These are phyloP conservation scores for Podospora didyma DNA, from an alignment of 495 filamentous ascomycete genomes.

Conservation along the genomic window DNA sequence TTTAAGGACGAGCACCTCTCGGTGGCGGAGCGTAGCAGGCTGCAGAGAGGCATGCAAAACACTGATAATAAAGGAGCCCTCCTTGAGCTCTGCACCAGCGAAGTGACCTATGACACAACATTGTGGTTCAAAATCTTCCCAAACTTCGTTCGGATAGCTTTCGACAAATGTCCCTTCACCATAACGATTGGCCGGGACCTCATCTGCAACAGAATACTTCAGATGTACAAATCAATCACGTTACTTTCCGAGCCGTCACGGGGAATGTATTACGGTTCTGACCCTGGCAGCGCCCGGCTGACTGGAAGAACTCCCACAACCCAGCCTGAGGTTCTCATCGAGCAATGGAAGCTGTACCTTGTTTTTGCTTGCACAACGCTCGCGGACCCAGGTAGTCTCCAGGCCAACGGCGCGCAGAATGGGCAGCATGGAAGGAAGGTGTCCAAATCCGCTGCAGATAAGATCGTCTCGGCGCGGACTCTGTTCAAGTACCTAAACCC, in stretches of 20 bases:
- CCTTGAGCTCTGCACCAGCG: slow-evolving; percentile 92
- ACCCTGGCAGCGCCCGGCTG: slow-evolving; percentile 41
- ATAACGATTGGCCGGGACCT: slow-evolving; percentile 86
- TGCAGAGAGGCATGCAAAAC: slow-evolving; percentile 85
- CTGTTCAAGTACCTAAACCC: slow-evolving; percentile 90
- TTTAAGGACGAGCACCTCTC: slow-evolving; percentile 91
- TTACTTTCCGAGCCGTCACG: slow-evolving; percentile 70
- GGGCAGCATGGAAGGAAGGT: slow-evolving; percentile 80
- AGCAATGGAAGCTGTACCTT: slow-evolving; percentile 98
- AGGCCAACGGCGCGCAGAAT: slow-evolving; percentile 52
- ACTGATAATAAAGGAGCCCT: slow-evolving; percentile 80
- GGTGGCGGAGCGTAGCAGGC: slow-evolving; percentile 83
- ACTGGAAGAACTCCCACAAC: slow-evolving; percentile 61
- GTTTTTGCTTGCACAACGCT: slow-evolving; percentile 96
- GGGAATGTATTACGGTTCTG: slow-evolving; percentile 50
- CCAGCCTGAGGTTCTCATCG: slow-evolving; percentile 81
- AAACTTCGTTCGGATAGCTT: slow-evolving; percentile 86
- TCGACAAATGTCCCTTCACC: slow-evolving; percentile 84
- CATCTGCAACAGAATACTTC: slow-evolving; percentile 83
- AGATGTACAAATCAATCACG: slow-evolving; percentile 83
- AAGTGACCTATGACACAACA: slow-evolving; percentile 89
- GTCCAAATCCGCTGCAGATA: slow-evolving; percentile 76
- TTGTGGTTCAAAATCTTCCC: slow-evolving; percentile 98
- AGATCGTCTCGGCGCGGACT: slow-evolving; percentile 80
- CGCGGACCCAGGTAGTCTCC: slow-evolving; percentile 71